Percentiles rank a stretch among this genome's conserved stretches.
Conservation (phyloP, 371 early-diverging fungal species). For the Mucor racemosus region DNA sequence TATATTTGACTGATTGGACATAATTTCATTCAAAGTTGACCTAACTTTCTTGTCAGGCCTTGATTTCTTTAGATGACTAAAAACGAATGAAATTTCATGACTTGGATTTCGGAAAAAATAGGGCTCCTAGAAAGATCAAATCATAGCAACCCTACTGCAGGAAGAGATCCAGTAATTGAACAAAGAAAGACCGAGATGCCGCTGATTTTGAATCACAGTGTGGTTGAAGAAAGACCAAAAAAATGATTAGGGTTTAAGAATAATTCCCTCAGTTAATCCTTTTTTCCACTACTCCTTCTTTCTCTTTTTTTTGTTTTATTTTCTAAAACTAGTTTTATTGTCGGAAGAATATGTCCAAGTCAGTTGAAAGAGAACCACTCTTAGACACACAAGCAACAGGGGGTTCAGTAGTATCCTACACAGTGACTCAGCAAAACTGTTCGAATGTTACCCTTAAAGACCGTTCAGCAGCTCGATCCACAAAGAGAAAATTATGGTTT, state of each 20-base stretch:
- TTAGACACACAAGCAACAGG: conserved; percentile 6
- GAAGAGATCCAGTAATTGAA: no score
- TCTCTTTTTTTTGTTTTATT: background rate
- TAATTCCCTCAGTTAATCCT: background rate
- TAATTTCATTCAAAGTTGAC: no score
- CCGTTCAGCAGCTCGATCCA: conserved; percentile 25
- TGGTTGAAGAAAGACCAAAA: no score
- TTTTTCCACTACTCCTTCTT: background rate
- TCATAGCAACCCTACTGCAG: no score
- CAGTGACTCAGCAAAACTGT: conserved; percentile 33
- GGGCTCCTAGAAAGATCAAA: no score
- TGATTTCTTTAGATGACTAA: no score
- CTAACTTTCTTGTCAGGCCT: no score
- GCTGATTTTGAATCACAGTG: no score
- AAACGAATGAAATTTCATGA: no score
- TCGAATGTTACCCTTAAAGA: conserved; percentile 41
- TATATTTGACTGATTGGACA: no score
- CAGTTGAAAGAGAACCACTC: conserved; percentile 30
- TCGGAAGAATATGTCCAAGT: conserved; percentile 1
- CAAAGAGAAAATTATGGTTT: conserved; percentile 53
- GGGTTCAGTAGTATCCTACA: conserved; percentile 33
- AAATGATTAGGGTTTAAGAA: background rate
- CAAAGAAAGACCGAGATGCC: no score
- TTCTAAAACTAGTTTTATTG: background rate
- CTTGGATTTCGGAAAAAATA: no score